These are phyloP conservation scores for Coix lacrymajobi DNA, from an alignment of 176 grass and related monocot genomes.

Conservation along the genomic window DNA sequence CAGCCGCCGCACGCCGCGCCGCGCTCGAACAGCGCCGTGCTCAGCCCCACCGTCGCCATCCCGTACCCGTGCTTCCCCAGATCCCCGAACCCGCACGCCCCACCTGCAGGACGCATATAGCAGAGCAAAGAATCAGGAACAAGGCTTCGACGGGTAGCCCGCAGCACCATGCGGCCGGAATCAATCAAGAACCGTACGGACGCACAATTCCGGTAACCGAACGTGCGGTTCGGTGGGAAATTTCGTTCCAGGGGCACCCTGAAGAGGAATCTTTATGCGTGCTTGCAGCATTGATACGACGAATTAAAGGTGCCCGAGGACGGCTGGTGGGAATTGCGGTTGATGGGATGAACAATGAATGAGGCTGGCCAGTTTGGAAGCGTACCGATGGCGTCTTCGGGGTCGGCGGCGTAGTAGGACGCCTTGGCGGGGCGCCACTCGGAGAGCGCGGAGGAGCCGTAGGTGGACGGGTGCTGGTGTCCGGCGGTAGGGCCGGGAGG, in stretches of 20 bases:
- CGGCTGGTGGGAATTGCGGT: not conserved
- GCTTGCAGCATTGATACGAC: not conserved
- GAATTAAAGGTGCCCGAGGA: not conserved
- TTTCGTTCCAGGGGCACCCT: not conserved
- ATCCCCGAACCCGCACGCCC: constrained; percentile 95
- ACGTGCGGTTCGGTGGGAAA: not conserved
- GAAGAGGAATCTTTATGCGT: not conserved
- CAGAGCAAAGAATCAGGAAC: not conserved
- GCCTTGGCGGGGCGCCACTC: constrained; percentile 90
- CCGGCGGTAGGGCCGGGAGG: constrained; percentile 32
- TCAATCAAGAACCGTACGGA: constrained; percentile 18
- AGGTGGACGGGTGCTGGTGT: constrained; percentile 52
- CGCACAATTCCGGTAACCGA: constrained; percentile 4
- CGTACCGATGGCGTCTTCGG: constrained; percentile 86
- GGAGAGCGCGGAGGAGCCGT: constrained; percentile 62
- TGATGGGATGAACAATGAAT: not conserved
- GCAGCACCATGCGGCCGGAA: not conserved
- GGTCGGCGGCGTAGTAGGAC: constrained; percentile 94
- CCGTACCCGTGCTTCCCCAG: constrained; percentile 91
- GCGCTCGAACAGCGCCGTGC: constrained; percentile 78
- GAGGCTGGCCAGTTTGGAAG: not conserved
- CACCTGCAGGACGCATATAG: constrained; percentile 40
- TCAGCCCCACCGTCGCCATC: constrained; percentile 90
- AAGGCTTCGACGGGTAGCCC: not conserved
- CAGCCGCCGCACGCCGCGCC: constrained; percentile 89